Conservation (phyloP, 2,329 filamentous ascomycete species). For the Colletotrichum theobromicola region DNA sequence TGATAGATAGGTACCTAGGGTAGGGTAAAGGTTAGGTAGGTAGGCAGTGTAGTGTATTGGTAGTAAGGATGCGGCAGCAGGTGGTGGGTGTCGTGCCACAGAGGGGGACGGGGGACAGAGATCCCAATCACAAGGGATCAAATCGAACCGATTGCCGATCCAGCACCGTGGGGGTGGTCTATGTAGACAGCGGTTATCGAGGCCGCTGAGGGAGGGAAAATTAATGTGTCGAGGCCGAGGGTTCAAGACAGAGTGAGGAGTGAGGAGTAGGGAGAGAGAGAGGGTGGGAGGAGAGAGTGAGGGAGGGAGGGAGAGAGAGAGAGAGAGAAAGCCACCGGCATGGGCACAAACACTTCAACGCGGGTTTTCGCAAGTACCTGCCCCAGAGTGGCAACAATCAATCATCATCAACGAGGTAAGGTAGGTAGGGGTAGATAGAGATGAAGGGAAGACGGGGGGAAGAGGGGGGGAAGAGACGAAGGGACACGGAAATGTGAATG, state of each 20-base stretch:
- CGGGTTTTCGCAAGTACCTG: background rate
- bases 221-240: background rate
- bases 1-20: too few species aligned
- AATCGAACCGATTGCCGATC: background rate
- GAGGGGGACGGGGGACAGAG: background rate
- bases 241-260: background rate
- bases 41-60: background rate
- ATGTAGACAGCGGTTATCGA: background rate
- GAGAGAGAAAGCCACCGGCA: background rate
- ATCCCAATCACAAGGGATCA: background rate
- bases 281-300: background rate
- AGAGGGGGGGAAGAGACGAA: background rate
- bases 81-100: background rate
- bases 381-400: background rate
- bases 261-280: background rate
- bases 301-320: background rate
- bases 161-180: background rate
- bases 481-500: background rate
- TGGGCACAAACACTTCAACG: background rate
- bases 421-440: background rate
- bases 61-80: background rate
- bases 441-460: background rate
- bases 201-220: background rate
- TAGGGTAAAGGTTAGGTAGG: too few species aligned
- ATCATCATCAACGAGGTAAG: background rate